Evolutionary conservation across 2,329 filamentous ascomycete genomes (phyloP).

Genomic region (Verticillium longisporum): DNA sequence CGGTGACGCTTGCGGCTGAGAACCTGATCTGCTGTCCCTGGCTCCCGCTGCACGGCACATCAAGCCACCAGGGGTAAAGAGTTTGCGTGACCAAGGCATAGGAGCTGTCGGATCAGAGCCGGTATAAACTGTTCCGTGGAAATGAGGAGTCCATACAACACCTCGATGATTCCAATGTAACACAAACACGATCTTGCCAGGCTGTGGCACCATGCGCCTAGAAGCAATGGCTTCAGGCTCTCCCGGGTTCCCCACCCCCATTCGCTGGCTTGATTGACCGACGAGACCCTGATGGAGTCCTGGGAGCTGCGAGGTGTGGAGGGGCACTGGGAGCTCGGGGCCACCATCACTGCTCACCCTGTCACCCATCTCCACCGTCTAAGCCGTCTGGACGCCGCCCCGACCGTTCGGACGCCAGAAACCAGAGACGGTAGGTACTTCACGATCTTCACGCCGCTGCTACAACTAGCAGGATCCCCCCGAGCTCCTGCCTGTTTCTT

Average conservation of each 20-base stretch:
- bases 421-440: not conserved
- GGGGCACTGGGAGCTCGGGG: conserved; percentile 1
- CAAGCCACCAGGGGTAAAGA: not conserved
- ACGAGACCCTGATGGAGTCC: not conserved
- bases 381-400: not conserved
- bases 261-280: not conserved
- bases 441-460: not conserved
- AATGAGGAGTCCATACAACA: not conserved
- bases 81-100: not conserved
- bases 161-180: not conserved
- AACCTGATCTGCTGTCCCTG: not conserved
- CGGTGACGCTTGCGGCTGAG: not conserved
- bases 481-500: not conserved
- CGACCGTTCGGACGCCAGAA: not conserved
- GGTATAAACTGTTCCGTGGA: not conserved
- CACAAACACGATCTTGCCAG: not conserved
- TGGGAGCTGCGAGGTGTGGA: not conserved
- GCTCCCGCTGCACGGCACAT: not conserved
- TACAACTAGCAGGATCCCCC: not conserved
- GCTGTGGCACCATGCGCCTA: not conserved
- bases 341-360: not conserved
- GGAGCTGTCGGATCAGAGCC: not conserved
- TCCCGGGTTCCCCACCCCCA: not conserved
- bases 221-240: not conserved
- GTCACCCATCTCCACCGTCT: not conserved